Conservation (phyloP, 2,329 filamentous ascomycete genomes). For the Fusarium xyrophilum region DNA sequence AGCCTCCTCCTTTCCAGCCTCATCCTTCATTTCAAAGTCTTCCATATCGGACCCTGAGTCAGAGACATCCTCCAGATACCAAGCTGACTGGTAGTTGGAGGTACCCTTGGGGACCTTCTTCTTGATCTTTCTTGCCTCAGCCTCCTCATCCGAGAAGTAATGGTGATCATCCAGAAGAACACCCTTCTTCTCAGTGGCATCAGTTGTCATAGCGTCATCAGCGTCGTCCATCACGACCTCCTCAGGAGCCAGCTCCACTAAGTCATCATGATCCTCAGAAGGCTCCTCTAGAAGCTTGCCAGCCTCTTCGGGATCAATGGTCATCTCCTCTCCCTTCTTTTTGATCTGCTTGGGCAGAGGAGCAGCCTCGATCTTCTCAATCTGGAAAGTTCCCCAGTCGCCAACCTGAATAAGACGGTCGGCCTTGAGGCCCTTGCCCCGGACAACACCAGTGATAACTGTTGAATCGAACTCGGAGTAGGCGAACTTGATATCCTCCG, state of each 20-base stretch:
- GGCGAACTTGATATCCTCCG: conserved; percentile 80
- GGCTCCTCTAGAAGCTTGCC: conserved; percentile 72
- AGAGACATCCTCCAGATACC: conserved; percentile 84
- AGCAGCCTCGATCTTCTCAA: conserved; percentile 85
- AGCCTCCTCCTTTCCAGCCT: conserved; percentile 60
- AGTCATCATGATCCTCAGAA: conserved; percentile 79
- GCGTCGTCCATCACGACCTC: conserved; percentile 74
- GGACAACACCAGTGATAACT: conserved; percentile 81
- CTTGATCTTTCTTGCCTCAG: conserved; percentile 58
- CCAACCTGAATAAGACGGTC: conserved; percentile 90
- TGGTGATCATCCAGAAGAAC: conserved; percentile 96
- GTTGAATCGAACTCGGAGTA: conserved; percentile 67
- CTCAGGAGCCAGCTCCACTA: conserved; percentile 85
- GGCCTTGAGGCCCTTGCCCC: conserved; percentile 86
- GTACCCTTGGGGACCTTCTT: conserved; percentile 88
- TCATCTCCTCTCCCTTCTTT: conserved; percentile 74
- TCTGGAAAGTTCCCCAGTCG: conserved; percentile 92
- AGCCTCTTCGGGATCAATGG: conserved; percentile 65
- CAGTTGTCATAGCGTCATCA: conserved; percentile 55
- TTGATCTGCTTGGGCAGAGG: conserved; percentile 68
- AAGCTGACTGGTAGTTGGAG: conserved; percentile 91
- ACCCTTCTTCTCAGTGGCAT: conserved; percentile 71
- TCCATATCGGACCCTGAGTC: conserved; percentile 87
- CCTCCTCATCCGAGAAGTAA: conserved; percentile 86
- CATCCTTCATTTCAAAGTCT: conserved; percentile 66